phyloP scores from a whole-genome alignment of 805 yeast genomes.

The Hanseniaspora meyeri region DNA sequence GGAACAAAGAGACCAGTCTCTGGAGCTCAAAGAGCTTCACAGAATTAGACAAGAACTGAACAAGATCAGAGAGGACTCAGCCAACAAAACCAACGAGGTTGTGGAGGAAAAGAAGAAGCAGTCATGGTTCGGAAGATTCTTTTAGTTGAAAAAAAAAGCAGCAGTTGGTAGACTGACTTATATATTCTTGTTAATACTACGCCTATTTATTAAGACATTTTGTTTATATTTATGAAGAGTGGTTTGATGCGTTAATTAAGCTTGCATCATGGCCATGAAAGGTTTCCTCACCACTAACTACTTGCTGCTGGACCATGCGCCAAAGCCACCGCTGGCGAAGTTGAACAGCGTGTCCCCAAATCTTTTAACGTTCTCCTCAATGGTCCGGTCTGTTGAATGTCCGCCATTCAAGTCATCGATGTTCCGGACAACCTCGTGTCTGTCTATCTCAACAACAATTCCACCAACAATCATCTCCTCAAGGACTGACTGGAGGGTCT shows the following conservation, averaged over 20 bases:
- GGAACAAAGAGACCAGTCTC: slow-evolving; percentile 28
- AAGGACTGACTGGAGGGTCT: slow-evolving; percentile 77
- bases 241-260: too few relatives aligned
- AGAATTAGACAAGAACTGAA: slow-evolving; percentile 30
- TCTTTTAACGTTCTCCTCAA: slow-evolving; percentile 20
- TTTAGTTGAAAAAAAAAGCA: not conserved
- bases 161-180: not conserved
- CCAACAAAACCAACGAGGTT: slow-evolving; percentile 27
- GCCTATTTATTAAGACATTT: too few relatives aligned
- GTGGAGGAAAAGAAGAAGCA: slow-evolving; percentile 23
- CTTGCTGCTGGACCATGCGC: slow-evolving; percentile 27
- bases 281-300: too few relatives aligned
- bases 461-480: slow-evolving; percentile 95
- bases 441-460: slow-evolving; percentile 90
- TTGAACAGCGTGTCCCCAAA: slow-evolving; percentile 26
- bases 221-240: too few relatives aligned
- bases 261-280: too few relatives aligned
- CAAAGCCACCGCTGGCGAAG: slow-evolving; percentile 26
- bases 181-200: not conserved
- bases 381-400: slow-evolving; percentile 18
- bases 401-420: slow-evolving; percentile 43
- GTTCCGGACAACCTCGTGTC: slow-evolving; percentile 62
- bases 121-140: slow-evolving; percentile 14
- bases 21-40: slow-evolving; percentile 26
- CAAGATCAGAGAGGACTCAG: slow-evolving; percentile 31